Evolutionary conservation across 2,329 filamentous ascomycete species (phyloP).

Genomic region (Microthyrium microscopicum): DNA sequence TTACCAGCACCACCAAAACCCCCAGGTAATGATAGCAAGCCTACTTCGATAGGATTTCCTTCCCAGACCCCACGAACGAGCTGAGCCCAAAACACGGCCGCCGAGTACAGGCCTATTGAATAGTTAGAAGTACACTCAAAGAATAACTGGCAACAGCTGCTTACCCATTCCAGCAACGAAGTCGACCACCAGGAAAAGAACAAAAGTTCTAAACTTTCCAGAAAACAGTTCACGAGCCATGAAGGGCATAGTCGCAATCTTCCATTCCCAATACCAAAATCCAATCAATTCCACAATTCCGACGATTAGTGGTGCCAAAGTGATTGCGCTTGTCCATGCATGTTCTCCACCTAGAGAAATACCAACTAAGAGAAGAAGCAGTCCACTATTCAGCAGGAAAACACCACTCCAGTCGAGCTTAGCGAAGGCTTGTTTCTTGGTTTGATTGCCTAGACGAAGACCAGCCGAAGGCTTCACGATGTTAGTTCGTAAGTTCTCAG

Average conservation of each 20-base stretch:
- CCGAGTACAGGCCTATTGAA: constrained; percentile 1
- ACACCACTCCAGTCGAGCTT: background rate
- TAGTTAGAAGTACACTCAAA: too few species aligned
- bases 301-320: constrained; percentile 1
- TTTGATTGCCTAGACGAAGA: background rate
- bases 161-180: constrained; percentile 4
- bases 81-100: constrained; percentile 2
- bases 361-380: background rate
- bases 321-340: background rate
- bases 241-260: too few species aligned
- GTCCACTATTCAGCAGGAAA: background rate
- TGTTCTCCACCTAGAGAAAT: background rate
- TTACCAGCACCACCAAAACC: constrained; percentile 4
- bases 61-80: background rate
- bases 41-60: constrained; percentile 2
- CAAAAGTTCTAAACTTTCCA: background rate
- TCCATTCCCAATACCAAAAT: constrained; percentile 2
- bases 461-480: background rate
- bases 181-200: background rate
- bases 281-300: background rate
- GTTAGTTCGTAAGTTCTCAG: background rate
- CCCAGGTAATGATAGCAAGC: constrained; percentile 2
- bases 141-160: too few species aligned
- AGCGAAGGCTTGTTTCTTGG: background rate
- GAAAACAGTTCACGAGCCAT: constrained; percentile 2